Base-by-base conservation (phyloP, 2,329 filamentous ascomycete genomes). In the Neoascochyta sp. region DNA sequence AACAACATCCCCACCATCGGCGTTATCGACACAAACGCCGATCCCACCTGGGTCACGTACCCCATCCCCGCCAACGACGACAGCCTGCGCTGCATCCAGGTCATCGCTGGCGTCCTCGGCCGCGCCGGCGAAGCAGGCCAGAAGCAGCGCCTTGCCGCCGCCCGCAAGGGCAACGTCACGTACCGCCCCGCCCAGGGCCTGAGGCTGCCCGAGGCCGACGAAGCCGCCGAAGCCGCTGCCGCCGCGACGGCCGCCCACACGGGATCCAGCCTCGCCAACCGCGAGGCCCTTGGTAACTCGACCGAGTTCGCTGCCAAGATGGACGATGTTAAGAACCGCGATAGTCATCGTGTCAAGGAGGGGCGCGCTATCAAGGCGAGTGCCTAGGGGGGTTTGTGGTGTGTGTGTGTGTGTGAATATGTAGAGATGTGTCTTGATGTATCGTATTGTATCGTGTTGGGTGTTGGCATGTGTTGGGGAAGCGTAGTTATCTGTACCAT, bases 51-150 rank as follows among this genome's bases (percentile, higher is more conserved):
- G 78, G 88, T 96, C 28, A 96, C 92, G 4, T 98, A 98, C 60
- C 85, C 86, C 9, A 95, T 98, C 48, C 92, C 92, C 2, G 87
- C 87, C 28, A 98, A 98, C 62, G 92, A 98, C 58, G 92, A 98
- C 72, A 88, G 88, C 76, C 65, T 95, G 47, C 83, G 92, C 39
- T 81, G 82, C 44, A 76, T 88, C 27, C 78, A 83, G 48, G 74
- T 95, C 39, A 86, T 98, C 48, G 84, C 81, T 4, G 88, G 88
- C 30, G 81, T 92, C 1, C 73, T 98, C 20, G 90, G 89, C 22
- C 77, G 83, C 29, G 92, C 92, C 1, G 92, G 86, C 7, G 71
- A 94, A 66, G 71, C 76, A 29, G 92, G 92, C 20, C 81, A 88
- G 55, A 64, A 71, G 50, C 74, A 76, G 38, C 76, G 90, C 32